A percentile compares a stretch with the other conserved stretches of the same genome.
phyloP scores from a whole-genome alignment of 108 stramenopile species.

The Fistulifera solaris region DNA sequence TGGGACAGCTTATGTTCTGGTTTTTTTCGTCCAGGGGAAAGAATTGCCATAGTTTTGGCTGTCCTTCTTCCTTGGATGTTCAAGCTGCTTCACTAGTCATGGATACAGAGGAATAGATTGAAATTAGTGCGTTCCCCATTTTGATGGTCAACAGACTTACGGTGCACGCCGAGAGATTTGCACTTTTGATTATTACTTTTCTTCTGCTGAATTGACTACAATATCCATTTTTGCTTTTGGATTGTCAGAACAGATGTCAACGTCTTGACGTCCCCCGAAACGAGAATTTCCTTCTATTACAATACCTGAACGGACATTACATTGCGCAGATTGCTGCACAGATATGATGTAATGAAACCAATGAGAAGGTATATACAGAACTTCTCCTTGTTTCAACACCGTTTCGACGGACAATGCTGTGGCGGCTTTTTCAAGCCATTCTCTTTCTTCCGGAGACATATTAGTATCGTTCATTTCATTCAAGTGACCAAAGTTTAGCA shows the following conservation, averaged over 20 bases:
- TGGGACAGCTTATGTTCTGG: no score
- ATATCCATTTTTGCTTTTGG: background rate
- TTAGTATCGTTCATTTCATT: constrained; percentile 30
- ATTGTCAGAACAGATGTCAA: constrained; percentile 1
- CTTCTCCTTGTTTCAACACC: constrained; percentile 84
- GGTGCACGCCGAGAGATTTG: no score
- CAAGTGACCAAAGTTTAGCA: constrained; percentile 73
- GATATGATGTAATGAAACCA: constrained; percentile 92
- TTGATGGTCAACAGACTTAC: no score
- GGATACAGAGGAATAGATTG: no score
- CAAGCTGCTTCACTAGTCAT: no score
- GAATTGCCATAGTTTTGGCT: no score
- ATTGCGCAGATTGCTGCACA: constrained; percentile 84
- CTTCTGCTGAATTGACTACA: no score
- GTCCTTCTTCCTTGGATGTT: no score
- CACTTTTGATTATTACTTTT: no score
- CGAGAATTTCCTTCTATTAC: constrained; percentile 42
- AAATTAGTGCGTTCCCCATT: no score
- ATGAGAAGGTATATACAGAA: constrained; percentile 83
- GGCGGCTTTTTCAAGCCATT: constrained; percentile 46
- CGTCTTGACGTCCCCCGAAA: constrained; percentile 41
- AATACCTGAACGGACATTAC: constrained; percentile 79
- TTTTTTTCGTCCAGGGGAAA: no score
- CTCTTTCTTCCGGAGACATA: constrained; percentile 55
- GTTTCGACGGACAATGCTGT: constrained; percentile 63